Evolutionary conservation across 2,329 filamentous ascomycete species (phyloP).

Genomic region (Epichloe amarillans): DNA sequence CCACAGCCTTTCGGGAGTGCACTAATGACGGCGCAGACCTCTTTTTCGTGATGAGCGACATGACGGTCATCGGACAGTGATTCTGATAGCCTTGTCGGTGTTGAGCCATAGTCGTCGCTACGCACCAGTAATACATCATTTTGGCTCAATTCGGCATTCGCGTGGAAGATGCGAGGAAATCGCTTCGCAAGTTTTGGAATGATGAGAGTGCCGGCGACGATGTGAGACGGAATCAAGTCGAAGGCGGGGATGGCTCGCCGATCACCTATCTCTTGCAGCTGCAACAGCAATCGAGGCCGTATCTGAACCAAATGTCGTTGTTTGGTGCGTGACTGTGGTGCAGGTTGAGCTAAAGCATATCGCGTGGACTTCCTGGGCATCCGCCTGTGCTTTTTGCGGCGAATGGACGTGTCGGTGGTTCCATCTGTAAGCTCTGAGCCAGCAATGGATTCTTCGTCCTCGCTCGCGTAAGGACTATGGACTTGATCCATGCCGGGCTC

Average conservation of each 20-base stretch:
- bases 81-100: slow-evolving; percentile 14
- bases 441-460: slow-evolving; percentile 32
- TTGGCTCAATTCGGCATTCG: slow-evolving; percentile 48
- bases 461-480: slow-evolving; percentile 23
- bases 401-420: slow-evolving; percentile 26
- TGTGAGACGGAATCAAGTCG: slow-evolving; percentile 60
- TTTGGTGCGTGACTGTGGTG: slow-evolving; percentile 42
- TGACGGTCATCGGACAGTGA: slow-evolving; percentile 29
- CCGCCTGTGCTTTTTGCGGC: slow-evolving; percentile 29
- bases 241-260: slow-evolving; percentile 53
- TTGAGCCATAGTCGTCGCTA: slow-evolving; percentile 49
- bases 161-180: slow-evolving; percentile 50
- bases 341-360: slow-evolving; percentile 55
- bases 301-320: slow-evolving; percentile 55
- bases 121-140: slow-evolving; percentile 60
- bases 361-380: slow-evolving; percentile 42
- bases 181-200: slow-evolving; percentile 45
- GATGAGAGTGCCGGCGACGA: slow-evolving; percentile 40
- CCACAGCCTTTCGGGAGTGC: slow-evolving; percentile 35
- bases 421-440: slow-evolving; percentile 32
- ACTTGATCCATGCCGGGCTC: slow-evolving; percentile 20
- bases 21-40: slow-evolving; percentile 56
- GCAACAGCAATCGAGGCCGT: slow-evolving; percentile 55
- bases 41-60: slow-evolving; percentile 31
- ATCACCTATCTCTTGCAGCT: slow-evolving; percentile 54